Conservation (phyloP, 352 stramenopile genomes). For the Phytophthora brassicae region DNA sequence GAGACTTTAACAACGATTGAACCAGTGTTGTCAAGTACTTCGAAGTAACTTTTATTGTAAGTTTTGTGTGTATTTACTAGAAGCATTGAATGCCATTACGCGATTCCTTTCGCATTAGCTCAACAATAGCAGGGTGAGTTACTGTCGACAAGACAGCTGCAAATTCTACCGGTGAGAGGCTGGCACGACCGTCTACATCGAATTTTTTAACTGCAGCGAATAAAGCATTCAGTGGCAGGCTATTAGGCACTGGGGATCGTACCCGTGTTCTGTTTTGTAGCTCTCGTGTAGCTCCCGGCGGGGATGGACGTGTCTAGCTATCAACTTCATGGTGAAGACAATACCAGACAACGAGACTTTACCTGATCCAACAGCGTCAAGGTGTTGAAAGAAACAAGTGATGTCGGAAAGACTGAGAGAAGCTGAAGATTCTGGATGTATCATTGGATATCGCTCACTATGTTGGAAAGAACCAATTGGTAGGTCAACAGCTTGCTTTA, state of each 20-base stretch:
- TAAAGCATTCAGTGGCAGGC: constrained; percentile 16
- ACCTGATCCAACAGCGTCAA: constrained; percentile 51
- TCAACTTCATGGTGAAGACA: constrained; percentile 34
- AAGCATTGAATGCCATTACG: constrained; percentile 64
- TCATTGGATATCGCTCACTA: neutral
- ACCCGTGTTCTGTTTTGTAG: neutral
- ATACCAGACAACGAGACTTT: constrained; percentile 49
- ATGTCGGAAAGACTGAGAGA: constrained; percentile 18
- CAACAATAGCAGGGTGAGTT: constrained; percentile 35
- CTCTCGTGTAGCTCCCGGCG: neutral
- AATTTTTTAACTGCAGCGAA: constrained; percentile 21
- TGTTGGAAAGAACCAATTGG: neutral
- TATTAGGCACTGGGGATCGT: neutral
- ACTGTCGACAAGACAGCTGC: constrained; percentile 38
- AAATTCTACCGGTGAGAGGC: constrained; percentile 36
- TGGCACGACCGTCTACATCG: constrained; percentile 17
- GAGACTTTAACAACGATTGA: neutral
- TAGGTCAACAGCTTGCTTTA: constrained; percentile 5
- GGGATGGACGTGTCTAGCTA: constrained; percentile 47
- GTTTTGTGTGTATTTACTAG: too few species aligned
- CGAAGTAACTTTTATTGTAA: too few species aligned
- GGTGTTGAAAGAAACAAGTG: constrained; percentile 46
- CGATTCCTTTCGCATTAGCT: constrained; percentile 52
- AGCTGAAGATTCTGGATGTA: neutral
- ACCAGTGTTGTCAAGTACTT: too few species aligned